phyloP scores from a whole-genome alignment of 2,329 filamentous ascomycete genomes.

The Penicillium sp. region DNA sequence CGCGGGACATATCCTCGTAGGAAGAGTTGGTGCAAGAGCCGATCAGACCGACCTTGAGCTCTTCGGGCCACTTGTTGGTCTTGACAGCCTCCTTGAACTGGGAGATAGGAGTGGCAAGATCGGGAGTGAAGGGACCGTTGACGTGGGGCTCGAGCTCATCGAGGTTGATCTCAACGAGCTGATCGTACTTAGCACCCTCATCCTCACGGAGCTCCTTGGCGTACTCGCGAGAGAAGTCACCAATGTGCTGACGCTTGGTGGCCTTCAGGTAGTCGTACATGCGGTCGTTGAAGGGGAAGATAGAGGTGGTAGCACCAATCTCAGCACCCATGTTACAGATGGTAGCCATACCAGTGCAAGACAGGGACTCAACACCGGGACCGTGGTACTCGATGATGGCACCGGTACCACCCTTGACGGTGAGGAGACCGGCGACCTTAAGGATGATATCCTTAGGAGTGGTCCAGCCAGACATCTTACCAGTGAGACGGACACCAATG shows the following conservation, averaged over 20 bases:
- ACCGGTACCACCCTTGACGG: constrained; percentile 96
- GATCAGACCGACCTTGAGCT: constrained; percentile 94
- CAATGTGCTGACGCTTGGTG: constrained; percentile 87
- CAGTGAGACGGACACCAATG: constrained; percentile 94
- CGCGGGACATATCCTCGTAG: constrained; percentile 88
- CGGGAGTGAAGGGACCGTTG: constrained; percentile 98
- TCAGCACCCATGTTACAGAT: constrained; percentile 69
- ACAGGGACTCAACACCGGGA: constrained; percentile 71
- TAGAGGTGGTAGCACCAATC: constrained; percentile 74
- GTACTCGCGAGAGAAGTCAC: constrained; percentile 82
- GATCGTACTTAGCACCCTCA: constrained; percentile 88
- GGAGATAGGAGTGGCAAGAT: constrained; percentile 95
- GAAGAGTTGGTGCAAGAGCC: constrained; percentile 96
- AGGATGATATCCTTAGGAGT: constrained; percentile 95
- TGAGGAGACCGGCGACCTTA: constrained; percentile 94
- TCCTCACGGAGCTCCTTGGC: constrained; percentile 83
- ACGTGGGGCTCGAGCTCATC: constrained; percentile 94
- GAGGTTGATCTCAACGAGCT: constrained; percentile 94
- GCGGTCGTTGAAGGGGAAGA: constrained; percentile 97
- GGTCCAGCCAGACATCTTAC: constrained; percentile 85
- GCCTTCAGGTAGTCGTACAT: constrained; percentile 95
- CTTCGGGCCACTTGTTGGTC: constrained; percentile 92
- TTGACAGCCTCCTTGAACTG: constrained; percentile 95
- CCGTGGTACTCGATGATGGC: constrained; percentile 63
- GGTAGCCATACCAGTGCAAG: constrained; percentile 83